Conservation (phyloP, 2,329 filamentous ascomycete genomes). For the Epichloe sp. region DNA sequence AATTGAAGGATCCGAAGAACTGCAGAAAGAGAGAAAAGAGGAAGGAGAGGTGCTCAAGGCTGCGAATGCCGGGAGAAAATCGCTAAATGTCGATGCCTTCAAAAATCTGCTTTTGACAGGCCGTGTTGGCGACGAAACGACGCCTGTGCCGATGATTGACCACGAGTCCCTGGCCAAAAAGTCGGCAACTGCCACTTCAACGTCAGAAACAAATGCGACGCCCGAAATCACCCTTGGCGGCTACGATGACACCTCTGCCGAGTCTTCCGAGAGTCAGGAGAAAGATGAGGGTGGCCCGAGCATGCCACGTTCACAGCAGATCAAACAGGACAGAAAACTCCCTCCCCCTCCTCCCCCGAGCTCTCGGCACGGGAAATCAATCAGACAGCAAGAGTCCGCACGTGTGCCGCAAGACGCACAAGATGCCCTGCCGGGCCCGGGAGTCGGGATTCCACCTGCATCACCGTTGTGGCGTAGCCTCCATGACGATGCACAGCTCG, state of each 20-base stretch:
- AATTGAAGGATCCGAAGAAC: constrained; percentile 26
- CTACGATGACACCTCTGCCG: background rate
- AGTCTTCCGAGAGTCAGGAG: constrained; percentile 2
- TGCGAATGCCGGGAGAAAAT: constrained; percentile 23
- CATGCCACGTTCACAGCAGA: background rate
- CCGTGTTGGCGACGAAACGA: constrained; percentile 27
- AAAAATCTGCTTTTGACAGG: constrained; percentile 65
- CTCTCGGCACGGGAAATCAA: constrained; percentile 65
- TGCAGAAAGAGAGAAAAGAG: constrained; percentile 18
- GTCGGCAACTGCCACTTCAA: background rate
- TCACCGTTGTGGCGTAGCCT: constrained; percentile 28
- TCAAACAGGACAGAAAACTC: constrained; percentile 40
- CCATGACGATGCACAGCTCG: constrained; percentile 35
- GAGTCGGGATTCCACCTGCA: constrained; percentile 28
- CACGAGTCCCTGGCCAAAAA: background rate
- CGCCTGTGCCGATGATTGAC: background rate
- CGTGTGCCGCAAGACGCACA: background rate
- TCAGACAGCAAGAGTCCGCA: constrained; percentile 27
- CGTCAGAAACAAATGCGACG: background rate
- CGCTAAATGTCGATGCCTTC: constrained; percentile 68
- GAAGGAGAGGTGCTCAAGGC: constrained; percentile 20
- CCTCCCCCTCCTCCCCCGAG: constrained; percentile 44
- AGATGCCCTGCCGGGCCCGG: background rate
- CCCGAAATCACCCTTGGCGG: background rate
- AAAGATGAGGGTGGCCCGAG: background rate